Conservation (phyloP, 306 rosid genomes). For the Vachellia collinsii region DNA sequence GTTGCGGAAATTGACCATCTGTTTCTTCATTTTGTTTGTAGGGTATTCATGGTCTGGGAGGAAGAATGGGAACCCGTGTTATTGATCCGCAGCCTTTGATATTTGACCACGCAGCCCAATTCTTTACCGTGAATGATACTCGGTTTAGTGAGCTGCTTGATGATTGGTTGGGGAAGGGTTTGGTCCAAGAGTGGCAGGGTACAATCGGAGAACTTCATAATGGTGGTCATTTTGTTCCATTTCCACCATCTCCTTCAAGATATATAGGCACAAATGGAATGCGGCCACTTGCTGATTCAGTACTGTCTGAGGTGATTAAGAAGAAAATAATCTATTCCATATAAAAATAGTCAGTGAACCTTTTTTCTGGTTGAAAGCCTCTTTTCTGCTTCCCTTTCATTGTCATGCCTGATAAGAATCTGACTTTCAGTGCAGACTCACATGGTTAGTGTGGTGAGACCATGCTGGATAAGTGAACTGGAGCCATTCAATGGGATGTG, state of each 20-base stretch:
- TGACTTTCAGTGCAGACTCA: conserved; percentile 53
- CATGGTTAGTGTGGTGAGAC: conserved; percentile 76
- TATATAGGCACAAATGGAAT: conserved; percentile 76
- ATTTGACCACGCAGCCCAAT: conserved; percentile 95
- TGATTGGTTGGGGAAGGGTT: conserved; percentile 72
- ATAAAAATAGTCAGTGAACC: neutral
- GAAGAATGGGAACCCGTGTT: conserved; percentile 87
- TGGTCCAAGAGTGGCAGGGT: conserved; percentile 78
- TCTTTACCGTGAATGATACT: conserved; percentile 72
- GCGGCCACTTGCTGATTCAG: conserved; percentile 82
- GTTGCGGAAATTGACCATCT: neutral
- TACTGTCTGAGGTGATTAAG: conserved; percentile 65
- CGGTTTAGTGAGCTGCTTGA: conserved; percentile 62
- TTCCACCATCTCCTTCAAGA: conserved; percentile 62
- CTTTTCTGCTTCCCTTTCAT: conserved; percentile 7
- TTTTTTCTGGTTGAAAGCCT: neutral
- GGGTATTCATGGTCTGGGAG: conserved; percentile 96
- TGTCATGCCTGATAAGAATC: conserved; percentile 38
- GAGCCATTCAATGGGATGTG: conserved; percentile 96
- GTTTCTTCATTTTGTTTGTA: conserved; percentile 24
- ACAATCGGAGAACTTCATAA: conserved; percentile 71
- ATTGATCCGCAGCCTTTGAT: conserved; percentile 62
- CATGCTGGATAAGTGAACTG: conserved; percentile 87
- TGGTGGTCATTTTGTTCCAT: conserved; percentile 74
- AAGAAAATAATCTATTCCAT: conserved; percentile 8